phyloP scores from a whole-genome alignment of 2,329 filamentous ascomycete species.

The Amphichorda felina region DNA sequence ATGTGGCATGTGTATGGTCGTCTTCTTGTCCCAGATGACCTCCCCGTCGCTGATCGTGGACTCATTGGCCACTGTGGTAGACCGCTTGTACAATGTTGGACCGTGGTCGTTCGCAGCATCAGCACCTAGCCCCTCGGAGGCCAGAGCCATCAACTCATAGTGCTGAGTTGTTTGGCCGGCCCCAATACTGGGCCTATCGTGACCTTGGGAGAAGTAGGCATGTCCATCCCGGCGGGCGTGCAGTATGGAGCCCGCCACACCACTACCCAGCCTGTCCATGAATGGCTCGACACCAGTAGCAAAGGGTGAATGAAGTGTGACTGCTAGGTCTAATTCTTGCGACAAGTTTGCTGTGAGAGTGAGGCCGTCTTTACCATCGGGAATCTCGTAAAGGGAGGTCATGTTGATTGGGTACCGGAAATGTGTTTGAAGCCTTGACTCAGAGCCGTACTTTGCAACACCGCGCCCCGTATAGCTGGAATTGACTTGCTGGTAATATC shows the following conservation, averaged over 20 bases:
- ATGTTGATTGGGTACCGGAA: not conserved
- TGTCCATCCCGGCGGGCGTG: not conserved
- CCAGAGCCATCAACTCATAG: not conserved
- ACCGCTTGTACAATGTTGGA: not conserved
- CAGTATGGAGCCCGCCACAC: not conserved
- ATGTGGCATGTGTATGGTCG: not conserved
- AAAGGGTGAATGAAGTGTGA: not conserved
- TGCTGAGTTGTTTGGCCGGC: not conserved
- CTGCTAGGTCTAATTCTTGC: not conserved
- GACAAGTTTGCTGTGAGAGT: not conserved
- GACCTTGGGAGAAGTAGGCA: not conserved
- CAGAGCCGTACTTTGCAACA: not conserved
- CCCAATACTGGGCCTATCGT: not conserved
- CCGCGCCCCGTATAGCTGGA: not conserved
- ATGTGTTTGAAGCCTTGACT: not conserved
- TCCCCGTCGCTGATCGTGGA: not conserved
- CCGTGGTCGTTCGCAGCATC: not conserved
- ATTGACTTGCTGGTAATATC: not conserved
- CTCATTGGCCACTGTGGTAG: not conserved
- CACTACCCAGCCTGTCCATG: not conserved
- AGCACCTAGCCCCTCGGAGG: not conserved
- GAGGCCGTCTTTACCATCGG: not conserved
- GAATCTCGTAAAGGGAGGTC: not conserved
- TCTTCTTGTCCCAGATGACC: not conserved
- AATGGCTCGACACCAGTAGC: not conserved